These are phyloP conservation scores for Penicillium expansum DNA, from an alignment of 2,329 filamentous ascomycete species.

Conservation along the genomic window DNA sequence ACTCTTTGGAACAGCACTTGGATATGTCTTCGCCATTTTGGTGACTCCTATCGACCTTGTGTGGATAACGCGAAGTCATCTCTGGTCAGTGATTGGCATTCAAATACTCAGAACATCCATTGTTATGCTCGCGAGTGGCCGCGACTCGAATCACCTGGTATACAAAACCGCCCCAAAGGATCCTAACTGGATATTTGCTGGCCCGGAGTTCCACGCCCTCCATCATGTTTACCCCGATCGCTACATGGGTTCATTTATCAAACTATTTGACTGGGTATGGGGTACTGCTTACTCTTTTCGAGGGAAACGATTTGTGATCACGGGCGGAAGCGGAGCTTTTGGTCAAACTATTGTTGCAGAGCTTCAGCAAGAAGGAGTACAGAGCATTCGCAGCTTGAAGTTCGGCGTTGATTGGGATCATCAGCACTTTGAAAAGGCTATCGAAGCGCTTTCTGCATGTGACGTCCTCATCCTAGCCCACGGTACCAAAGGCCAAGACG, in stretches of 20 bases:
- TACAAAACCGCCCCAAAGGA: conserved; percentile 19
- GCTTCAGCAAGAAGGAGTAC: conserved; percentile 14
- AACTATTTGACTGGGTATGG: conserved; percentile 20
- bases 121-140: conserved; percentile 13
- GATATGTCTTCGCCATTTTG: conserved; percentile 5
- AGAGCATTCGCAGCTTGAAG: conserved; percentile 1
- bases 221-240: conserved; percentile 20
- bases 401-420: conserved; percentile 15
- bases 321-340: conserved; percentile 14
- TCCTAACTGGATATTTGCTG: conserved; percentile 16
- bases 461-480: conserved; percentile 20
- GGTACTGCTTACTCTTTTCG: conserved; percentile 19
- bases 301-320: conserved; percentile 12
- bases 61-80: neutral
- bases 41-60: neutral
- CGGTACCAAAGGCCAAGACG: conserved; percentile 9
- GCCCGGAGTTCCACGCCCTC: conserved; percentile 19
- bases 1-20: conserved; percentile 8
- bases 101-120: neutral
- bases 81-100: neutral
- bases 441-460: neutral
- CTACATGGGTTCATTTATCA: conserved; percentile 20
- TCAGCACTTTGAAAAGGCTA: conserved; percentile 1
- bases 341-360: conserved; percentile 10
- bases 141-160: conserved; percentile 18